Evolutionary conservation across 2,329 filamentous ascomycete species (phyloP).

Genomic region (Fusarium setosum): DNA sequence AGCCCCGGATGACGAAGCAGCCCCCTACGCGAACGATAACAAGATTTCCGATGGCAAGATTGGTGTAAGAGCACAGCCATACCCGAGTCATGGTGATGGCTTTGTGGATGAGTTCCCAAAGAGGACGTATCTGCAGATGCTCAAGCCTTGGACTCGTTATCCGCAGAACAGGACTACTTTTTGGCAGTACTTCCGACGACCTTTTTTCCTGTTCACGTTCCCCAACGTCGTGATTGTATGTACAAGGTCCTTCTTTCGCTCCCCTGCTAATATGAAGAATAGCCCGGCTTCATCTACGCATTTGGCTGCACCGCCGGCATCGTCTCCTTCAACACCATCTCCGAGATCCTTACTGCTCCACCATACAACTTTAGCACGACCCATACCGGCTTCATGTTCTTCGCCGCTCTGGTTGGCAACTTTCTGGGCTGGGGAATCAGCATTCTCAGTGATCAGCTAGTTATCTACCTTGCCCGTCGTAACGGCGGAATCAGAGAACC

Average conservation of each 20-base stretch:
- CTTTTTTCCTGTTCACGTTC: conserved; percentile 4
- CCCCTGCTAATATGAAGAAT: background rate
- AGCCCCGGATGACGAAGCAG: background rate
- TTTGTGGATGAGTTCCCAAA: conserved; percentile 4
- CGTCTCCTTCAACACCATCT: conserved; percentile 11
- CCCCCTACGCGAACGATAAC: background rate
- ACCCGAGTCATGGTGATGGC: background rate
- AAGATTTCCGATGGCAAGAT: background rate
- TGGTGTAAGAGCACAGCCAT: background rate
- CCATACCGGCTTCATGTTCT: conserved; percentile 1
- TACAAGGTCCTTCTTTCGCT: background rate
- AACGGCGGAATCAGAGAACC: conserved; percentile 4
- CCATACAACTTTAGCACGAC: conserved; percentile 10
- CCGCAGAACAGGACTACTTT: conserved; percentile 7
- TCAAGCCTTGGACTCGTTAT: conserved; percentile 6
- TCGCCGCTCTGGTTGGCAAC: conserved; percentile 5
- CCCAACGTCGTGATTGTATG: conserved; percentile 8
- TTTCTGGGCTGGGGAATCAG: conserved; percentile 5
- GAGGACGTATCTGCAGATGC: background rate
- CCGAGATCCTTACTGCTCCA: background rate
- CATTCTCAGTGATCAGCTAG: background rate
- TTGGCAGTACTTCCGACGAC: conserved; percentile 9
- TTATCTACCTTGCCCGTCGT: background rate
- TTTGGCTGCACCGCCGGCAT: conserved; percentile 5
- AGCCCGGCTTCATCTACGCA: conserved; percentile 7